Evolutionary conservation across 2,329 filamentous ascomycete species (phyloP).

Genomic region (Aspergillus sp.): DNA sequence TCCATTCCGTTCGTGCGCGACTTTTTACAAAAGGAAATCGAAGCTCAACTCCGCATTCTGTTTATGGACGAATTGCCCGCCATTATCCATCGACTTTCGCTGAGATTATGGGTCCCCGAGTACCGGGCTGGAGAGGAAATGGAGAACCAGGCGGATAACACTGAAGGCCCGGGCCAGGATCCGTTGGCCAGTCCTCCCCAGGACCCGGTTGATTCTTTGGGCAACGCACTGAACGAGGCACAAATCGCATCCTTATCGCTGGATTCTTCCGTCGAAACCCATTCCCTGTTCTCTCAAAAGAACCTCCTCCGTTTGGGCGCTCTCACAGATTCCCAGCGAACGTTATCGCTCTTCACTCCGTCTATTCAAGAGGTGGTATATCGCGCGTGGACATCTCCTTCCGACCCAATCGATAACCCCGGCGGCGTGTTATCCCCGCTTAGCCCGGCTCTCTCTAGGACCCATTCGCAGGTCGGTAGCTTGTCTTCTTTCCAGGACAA

Average conservation of each 20-base stretch:
- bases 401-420: slow-evolving; percentile 61
- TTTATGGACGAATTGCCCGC: slow-evolving; percentile 98
- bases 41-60: slow-evolving; percentile 81
- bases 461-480: slow-evolving; percentile 59
- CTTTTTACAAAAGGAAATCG: slow-evolving; percentile 93
- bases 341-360: slow-evolving; percentile 85
- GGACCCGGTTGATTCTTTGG: slow-evolving; percentile 76
- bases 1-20: slow-evolving; percentile 98
- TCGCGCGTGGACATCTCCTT: slow-evolving; percentile 80
- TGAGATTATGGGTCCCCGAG: slow-evolving; percentile 86
- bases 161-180: slow-evolving; percentile 63
- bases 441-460: slow-evolving; percentile 54
- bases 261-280: slow-evolving; percentile 73
- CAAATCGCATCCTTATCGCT: slow-evolving; percentile 73
- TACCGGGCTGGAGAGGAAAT: slow-evolving; percentile 65
- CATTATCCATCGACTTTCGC: slow-evolving; percentile 87
- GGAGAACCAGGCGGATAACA: slow-evolving; percentile 47
- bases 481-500: slow-evolving; percentile 72
- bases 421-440: slow-evolving; percentile 34
- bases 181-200: slow-evolving; percentile 76
- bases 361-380: slow-evolving; percentile 88
- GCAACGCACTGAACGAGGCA: slow-evolving; percentile 69
- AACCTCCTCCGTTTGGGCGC: slow-evolving; percentile 79
- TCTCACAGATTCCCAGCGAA: slow-evolving; percentile 82
- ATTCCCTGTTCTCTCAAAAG: slow-evolving; percentile 92